A percentile compares a stretch with the other conserved stretches of the same genome.
phyloP scores from a whole-genome alignment of 148 eudicot genomes.

The Chenopodium album region DNA sequence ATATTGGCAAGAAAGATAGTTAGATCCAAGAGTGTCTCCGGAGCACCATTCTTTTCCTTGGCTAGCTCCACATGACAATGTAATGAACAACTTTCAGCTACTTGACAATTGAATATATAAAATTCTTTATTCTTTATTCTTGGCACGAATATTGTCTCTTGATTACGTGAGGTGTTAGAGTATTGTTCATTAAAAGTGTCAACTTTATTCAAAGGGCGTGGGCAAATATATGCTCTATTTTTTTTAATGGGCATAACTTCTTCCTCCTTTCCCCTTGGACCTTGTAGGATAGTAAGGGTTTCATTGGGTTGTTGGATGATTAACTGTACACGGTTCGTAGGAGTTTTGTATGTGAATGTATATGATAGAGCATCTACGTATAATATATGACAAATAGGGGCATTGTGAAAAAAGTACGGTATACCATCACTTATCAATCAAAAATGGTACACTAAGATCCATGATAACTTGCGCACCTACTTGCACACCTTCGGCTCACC shows the following conservation, averaged over 20 bases:
- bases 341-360: background rate
- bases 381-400: too few species aligned
- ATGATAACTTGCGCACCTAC: too few species aligned
- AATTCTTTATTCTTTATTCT: conserved; percentile 20
- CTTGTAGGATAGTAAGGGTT: background rate
- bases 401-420: too few species aligned
- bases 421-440: too few species aligned
- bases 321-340: conserved; percentile 1
- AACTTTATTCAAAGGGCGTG: background rate
- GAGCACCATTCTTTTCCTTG: conserved; percentile 73
- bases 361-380: background rate
- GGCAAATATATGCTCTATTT: conserved; percentile 11
- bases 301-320: background rate
- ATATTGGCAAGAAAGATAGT: conserved; percentile 78
- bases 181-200: background rate
- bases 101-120: background rate
- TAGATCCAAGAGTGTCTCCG: conserved; percentile 78
- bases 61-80: conserved; percentile 31
- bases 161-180: background rate
- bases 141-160: background rate
- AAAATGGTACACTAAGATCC: too few species aligned
- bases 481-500: too few species aligned
- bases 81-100: background rate
- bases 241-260: conserved; percentile 18
- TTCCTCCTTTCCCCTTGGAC: background rate